These are phyloP conservation scores for Orychophragmus violaceus DNA, from an alignment of 345 rosid species.

Conservation along the genomic window DNA sequence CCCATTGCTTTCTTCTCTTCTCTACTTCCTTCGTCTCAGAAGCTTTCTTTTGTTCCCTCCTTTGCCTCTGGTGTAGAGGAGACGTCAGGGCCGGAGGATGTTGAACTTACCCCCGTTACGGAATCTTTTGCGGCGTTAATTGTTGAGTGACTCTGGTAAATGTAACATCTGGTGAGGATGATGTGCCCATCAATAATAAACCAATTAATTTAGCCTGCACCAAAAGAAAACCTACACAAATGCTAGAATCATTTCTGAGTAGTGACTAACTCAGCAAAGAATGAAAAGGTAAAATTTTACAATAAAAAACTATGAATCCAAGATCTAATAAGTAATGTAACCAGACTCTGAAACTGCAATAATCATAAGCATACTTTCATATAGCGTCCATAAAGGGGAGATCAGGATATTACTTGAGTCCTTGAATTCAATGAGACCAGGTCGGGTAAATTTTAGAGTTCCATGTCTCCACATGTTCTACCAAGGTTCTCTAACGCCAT, in stretches of 20 bases:
- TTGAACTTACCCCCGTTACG: neutral
- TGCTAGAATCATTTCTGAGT: no score
- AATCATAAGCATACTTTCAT: no score
- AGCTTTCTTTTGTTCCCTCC: neutral
- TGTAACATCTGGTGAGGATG: no score
- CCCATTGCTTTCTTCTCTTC: slow-evolving; percentile 46
- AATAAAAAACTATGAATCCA: no score
- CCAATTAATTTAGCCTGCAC: no score
- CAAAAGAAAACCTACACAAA: no score
- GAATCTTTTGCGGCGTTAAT: slow-evolving; percentile 22
- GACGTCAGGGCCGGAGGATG: slow-evolving; percentile 22
- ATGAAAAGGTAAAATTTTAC: no score
- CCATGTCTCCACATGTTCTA: slow-evolving; percentile 92
- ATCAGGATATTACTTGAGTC: slow-evolving; percentile 61
- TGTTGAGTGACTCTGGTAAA: neutral
- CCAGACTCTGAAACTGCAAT: no score
- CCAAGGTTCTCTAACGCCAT: slow-evolving; percentile 88
- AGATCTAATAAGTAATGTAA: no score
- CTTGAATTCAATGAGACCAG: slow-evolving; percentile 63
- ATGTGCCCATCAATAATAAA: no score
- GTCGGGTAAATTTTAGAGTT: slow-evolving; percentile 71
- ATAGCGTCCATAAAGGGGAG: slow-evolving; percentile 90
- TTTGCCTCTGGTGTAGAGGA: no score
- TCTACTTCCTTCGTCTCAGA: neutral
- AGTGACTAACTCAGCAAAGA: no score